Evolutionary conservation across 129 eudicot species (phyloP).

Genomic region (Lactuca sativa): DNA sequence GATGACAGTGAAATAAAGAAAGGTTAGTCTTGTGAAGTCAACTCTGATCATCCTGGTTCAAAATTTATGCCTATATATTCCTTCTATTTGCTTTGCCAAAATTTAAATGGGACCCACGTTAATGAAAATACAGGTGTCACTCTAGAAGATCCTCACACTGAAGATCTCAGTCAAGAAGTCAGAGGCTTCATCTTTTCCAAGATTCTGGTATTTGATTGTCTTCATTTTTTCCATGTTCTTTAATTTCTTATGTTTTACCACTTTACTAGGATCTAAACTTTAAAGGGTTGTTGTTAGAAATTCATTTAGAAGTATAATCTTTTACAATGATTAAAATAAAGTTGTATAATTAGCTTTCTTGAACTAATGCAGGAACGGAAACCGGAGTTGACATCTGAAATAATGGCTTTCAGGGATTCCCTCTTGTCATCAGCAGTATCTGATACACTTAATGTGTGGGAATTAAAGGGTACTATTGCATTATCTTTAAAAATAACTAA

Average conservation of each 20-base stretch:
- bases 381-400: slow-evolving; percentile 81
- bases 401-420: slow-evolving; percentile 93
- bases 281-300: slow-evolving; percentile 1
- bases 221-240: neutral
- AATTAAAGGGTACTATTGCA: slow-evolving; percentile 66
- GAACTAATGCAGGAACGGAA: slow-evolving; percentile 75
- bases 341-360: neutral
- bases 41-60: neutral
- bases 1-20: slow-evolving; percentile 89
- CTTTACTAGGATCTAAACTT: neutral
- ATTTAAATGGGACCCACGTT: slow-evolving; percentile 3
- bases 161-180: slow-evolving; percentile 98
- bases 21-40: slow-evolving; percentile 39
- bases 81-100: neutral
- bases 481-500: neutral
- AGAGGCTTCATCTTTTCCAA: slow-evolving; percentile 94
- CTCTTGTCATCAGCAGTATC: slow-evolving; percentile 88
- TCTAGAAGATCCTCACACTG: slow-evolving; percentile 95
- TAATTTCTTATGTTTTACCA: slow-evolving; percentile 6
- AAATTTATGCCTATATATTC: neutral
- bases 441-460: slow-evolving; percentile 98
- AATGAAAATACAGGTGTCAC: slow-evolving; percentile 64
- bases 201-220: slow-evolving; percentile 61
- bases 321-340: neutral
- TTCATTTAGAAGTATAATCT: slow-evolving; percentile 4